Conservation (phyloP, 306 rosid species). For the Cucumis hystrix region DNA sequence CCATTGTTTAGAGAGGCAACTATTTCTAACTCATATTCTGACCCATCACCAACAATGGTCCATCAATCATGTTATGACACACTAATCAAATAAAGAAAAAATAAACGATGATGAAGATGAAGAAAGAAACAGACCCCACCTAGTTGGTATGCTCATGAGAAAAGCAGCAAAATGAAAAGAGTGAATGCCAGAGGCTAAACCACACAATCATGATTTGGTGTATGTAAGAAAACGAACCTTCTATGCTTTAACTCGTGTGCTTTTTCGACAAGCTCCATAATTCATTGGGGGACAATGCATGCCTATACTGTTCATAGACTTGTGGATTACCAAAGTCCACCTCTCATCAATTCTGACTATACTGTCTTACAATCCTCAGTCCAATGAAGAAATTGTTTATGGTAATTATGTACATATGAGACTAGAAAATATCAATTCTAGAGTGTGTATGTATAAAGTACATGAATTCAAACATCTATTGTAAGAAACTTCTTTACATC, state of each 20-base stretch:
- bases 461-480: neutral
- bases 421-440: neutral
- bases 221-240: neutral
- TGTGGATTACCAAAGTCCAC: neutral
- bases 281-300: constrained; percentile 2
- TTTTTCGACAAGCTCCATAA: neutral
- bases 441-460: neutral
- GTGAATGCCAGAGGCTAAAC: neutral
- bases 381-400: neutral
- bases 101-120: neutral
- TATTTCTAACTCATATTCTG: constrained; percentile 11
- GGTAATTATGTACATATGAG: neutral
- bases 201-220: constrained; percentile 2
- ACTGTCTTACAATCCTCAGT: neutral
- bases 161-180: constrained; percentile 5
- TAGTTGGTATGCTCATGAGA: neutral
- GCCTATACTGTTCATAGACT: neutral
- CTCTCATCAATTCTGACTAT: neutral
- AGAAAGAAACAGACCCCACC: constrained; percentile 1
- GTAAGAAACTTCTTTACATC: neutral
- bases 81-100: neutral
- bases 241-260: neutral
- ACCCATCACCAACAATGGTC: constrained; percentile 62
- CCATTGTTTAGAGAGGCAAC: constrained; percentile 1
- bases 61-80: constrained; percentile 35